phyloP scores from a whole-genome alignment of 1,139 yeast genomes.

The Hansenula lynferdii region DNA sequence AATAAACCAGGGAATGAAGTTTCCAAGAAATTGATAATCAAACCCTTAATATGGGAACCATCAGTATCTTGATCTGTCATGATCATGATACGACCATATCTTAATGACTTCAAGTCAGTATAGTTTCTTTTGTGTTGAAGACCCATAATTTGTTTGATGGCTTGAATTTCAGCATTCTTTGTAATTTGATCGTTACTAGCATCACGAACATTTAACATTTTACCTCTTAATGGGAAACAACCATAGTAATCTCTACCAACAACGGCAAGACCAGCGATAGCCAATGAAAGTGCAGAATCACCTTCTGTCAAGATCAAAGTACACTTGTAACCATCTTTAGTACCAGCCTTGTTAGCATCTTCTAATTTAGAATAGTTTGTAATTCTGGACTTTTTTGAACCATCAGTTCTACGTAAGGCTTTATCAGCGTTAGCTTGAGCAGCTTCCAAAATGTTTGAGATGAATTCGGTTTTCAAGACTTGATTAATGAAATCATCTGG shows the following conservation, averaged over 20 bases:
- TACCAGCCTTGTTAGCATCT: slow-evolving; percentile 97
- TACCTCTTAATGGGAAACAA: slow-evolving; percentile 94
- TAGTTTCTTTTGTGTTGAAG: slow-evolving; percentile 88
- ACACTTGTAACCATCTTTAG: slow-evolving; percentile 86
- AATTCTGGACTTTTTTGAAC: slow-evolving; percentile 75
- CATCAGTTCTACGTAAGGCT: slow-evolving; percentile 88
- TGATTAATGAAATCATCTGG: slow-evolving; percentile 74
- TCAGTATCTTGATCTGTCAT: slow-evolving; percentile 99
- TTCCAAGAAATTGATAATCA: slow-evolving; percentile 89
- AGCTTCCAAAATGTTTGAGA: slow-evolving; percentile 76
- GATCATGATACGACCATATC: slow-evolving; percentile 97
- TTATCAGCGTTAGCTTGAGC: slow-evolving; percentile 86
- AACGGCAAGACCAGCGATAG: slow-evolving; percentile 91
- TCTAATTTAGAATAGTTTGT: slow-evolving; percentile 88
- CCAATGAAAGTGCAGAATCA: slow-evolving; percentile 90
- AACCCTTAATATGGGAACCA: slow-evolving; percentile 97
- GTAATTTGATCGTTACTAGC: slow-evolving; percentile 92
- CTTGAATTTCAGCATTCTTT: slow-evolving; percentile 91
- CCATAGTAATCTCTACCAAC: slow-evolving; percentile 97
- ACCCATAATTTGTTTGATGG: slow-evolving; percentile 93
- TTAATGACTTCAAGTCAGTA: slow-evolving; percentile 63
- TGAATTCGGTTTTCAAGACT: slow-evolving; percentile 72
- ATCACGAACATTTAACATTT: slow-evolving; percentile 90
- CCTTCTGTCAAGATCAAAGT: slow-evolving; percentile 96
- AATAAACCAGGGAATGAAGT: slow-evolving; percentile 92